Percentiles rank a stretch among this genome's conserved stretches.
These are phyloP conservation scores for Ascochyta koolunga DNA, from an alignment of 2,329 filamentous ascomycete genomes.

Conservation along the genomic window DNA sequence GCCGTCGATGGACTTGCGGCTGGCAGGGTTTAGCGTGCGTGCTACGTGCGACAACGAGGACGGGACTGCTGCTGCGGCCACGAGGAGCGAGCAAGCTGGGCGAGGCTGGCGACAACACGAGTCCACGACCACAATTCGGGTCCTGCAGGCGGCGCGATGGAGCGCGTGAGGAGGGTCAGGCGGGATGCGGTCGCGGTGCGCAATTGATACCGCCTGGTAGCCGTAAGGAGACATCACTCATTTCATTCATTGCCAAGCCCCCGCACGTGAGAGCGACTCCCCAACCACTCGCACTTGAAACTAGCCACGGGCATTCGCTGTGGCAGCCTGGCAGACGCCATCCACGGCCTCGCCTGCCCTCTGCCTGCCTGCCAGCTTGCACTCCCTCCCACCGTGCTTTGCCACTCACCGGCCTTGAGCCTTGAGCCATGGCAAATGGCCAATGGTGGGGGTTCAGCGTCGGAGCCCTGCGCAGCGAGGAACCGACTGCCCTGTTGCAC, in stretches of 20 bases:
- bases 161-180: constrained; percentile 8
- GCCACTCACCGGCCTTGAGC: no score
- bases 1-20: background rate
- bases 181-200: background rate
- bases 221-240: constrained; percentile 1
- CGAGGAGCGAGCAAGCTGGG: background rate
- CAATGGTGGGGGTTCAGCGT: background rate
- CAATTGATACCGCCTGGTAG: constrained; percentile 4
- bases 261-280: background rate
- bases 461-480: constrained; percentile 2
- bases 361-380: no score
- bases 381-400: no score
- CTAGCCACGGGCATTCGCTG: background rate
- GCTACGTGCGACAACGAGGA: background rate
- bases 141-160: constrained; percentile 12
- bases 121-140: constrained; percentile 20
- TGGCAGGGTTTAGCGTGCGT: constrained; percentile 11
- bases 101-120: constrained; percentile 8
- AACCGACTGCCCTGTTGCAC: constrained; percentile 5
- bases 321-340: no score
- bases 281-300: constrained; percentile 3
- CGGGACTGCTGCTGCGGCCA: background rate
- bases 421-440: no score
- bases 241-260: background rate
- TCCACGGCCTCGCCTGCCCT: no score